Percentiles rank a stretch among this genome's conserved stretches.
phyloP scores from a whole-genome alignment of 2,329 filamentous ascomycete species.

The Aspergillus piperis region DNA sequence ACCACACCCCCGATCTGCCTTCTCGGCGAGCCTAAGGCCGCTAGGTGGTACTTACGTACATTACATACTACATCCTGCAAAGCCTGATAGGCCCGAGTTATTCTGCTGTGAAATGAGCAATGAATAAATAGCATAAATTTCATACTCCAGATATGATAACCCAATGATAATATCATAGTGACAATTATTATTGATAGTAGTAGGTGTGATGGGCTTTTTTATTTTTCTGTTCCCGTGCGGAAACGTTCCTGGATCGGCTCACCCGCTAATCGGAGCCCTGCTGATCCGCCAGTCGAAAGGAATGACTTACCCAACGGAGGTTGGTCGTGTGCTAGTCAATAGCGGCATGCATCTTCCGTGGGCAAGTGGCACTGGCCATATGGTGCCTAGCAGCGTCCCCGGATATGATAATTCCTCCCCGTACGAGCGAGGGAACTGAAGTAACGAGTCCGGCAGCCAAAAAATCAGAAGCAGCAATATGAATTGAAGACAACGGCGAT shows the following conservation, averaged over 20 bases:
- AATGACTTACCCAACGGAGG: conserved; percentile 16
- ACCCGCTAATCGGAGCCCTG: conserved; percentile 19
- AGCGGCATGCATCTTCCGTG: conserved; percentile 5
- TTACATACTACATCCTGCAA: background rate
- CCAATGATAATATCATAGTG: background rate
- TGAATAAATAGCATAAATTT: too few species aligned
- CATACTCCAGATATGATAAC: background rate
- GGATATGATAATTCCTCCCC: background rate
- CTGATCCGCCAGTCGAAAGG: conserved; percentile 19
- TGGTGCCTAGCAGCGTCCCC: background rate
- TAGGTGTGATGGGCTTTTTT: conserved; percentile 1
- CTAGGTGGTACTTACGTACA: background rate
- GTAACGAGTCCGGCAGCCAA: background rate
- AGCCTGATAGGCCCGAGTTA: background rate
- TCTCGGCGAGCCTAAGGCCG: background rate
- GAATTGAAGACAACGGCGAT: background rate
- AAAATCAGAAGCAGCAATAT: background rate
- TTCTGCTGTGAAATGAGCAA: background rate
- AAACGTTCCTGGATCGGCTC: conserved; percentile 26
- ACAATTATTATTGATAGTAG: too few species aligned
- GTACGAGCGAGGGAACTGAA: background rate
- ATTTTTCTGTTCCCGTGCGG: conserved; percentile 10
- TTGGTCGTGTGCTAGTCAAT: conserved; percentile 6
- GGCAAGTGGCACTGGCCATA: background rate
- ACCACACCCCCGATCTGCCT: background rate